Percentiles rank a stretch among this genome's conserved stretches.
These are phyloP conservation scores for Tricholoma flavovirens DNA, from an alignment of 768 basidiomycete species.

Conservation along the genomic window DNA sequence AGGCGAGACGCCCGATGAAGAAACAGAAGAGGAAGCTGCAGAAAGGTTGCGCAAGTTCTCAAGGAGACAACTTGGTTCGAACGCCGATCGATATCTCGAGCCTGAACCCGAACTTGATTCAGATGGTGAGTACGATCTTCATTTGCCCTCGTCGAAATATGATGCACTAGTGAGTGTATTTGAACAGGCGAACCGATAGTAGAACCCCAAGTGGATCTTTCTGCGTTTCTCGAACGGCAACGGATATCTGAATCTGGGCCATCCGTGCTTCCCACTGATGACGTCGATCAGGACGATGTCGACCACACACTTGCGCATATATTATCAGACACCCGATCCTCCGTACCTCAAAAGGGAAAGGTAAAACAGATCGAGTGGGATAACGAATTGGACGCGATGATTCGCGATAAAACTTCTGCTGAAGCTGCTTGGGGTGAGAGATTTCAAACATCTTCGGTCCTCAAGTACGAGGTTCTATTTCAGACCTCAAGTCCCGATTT, in stretches of 20 bases:
- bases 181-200: conserved; percentile 54
- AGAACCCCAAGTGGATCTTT: conserved; percentile 72
- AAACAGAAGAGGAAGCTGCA: conserved; percentile 43
- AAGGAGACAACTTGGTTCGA: conserved; percentile 56
- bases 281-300: conserved; percentile 50
- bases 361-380: conserved; percentile 66
- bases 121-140: conserved; percentile 44
- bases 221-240: conserved; percentile 61
- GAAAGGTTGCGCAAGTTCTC: conserved; percentile 48
- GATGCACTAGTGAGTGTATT: neutral
- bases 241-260: conserved; percentile 37
- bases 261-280: conserved; percentile 11
- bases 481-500: conserved; percentile 58
- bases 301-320: conserved; percentile 56
- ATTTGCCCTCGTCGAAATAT: neutral
- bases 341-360: conserved; percentile 49
- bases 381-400: conserved; percentile 55
- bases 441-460: neutral
- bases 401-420: conserved; percentile 63
- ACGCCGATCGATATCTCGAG: conserved; percentile 71
- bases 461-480: neutral
- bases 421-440: conserved; percentile 68
- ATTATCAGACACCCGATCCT: conserved; percentile 22
- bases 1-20: conserved; percentile 46
- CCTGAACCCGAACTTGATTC: conserved; percentile 63